These are phyloP conservation scores for Hypoxylon sp. DNA, from an alignment of 2,329 filamentous ascomycete species.

Conservation along the genomic window DNA sequence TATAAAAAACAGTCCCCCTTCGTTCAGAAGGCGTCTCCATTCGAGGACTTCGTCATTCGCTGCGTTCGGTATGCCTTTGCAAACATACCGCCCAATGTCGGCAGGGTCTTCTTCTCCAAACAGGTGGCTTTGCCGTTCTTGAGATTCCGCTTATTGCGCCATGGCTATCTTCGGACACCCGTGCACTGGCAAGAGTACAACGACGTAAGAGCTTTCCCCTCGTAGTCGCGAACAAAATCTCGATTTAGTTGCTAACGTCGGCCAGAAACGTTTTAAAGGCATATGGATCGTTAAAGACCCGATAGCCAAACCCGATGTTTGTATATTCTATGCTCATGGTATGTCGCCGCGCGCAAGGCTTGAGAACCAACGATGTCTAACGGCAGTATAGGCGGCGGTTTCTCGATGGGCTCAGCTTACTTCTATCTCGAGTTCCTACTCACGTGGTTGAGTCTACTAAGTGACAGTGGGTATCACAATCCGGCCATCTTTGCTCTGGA, in stretches of 20 bases:
- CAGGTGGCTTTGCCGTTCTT: constrained; percentile 79
- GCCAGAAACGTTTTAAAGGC: constrained; percentile 66
- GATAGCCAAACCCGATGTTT: constrained; percentile 73
- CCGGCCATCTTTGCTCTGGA: constrained; percentile 84
- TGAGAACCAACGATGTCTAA: constrained; percentile 33
- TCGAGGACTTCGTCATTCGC: constrained; percentile 81
- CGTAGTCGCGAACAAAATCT: not conserved
- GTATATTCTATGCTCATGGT: constrained; percentile 88
- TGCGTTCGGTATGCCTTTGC: constrained; percentile 84
- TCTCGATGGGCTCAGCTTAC: constrained; percentile 82
- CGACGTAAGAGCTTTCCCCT: constrained; percentile 54
- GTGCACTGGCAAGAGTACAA: constrained; percentile 71
- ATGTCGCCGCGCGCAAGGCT: constrained; percentile 57
- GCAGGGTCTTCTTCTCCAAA: constrained; percentile 82
- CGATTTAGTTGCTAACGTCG: constrained; percentile 31
- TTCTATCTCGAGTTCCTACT: constrained; percentile 89
- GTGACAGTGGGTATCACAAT: constrained; percentile 74
- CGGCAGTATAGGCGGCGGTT: constrained; percentile 73
- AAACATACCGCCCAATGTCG: constrained; percentile 74
- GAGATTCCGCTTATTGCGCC: constrained; percentile 78
- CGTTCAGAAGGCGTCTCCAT: constrained; percentile 74
- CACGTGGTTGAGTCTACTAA: constrained; percentile 75
- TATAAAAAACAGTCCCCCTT: constrained; percentile 67
- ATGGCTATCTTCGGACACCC: constrained; percentile 73
- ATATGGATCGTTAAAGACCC: constrained; percentile 76